A percentile compares a stretch with the other conserved stretches of the same genome.
phyloP scores from a whole-genome alignment of 2,329 filamentous ascomycete species.

The Triangularia setosa region DNA sequence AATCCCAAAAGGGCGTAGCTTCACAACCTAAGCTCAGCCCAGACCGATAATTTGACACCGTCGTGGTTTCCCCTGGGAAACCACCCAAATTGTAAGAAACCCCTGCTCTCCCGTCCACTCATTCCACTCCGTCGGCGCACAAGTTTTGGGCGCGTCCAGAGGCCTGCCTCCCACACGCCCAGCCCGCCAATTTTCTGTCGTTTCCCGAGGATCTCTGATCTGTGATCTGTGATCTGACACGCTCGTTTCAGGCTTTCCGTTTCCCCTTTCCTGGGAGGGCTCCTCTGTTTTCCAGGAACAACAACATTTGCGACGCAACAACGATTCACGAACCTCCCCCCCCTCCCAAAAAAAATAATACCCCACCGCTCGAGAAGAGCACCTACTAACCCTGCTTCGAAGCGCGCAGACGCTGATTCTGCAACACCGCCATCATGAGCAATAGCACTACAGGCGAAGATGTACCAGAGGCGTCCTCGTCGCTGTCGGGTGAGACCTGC shows the following conservation, averaged over 20 bases:
- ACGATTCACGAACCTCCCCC: background rate
- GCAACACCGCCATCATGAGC: slow-evolving; percentile 19
- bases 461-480: slow-evolving; percentile 3
- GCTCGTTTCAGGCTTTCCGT: slow-evolving; percentile 1
- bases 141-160: background rate
- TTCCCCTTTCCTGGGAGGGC: background rate
- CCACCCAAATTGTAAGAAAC: background rate
- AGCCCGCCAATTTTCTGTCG: background rate
- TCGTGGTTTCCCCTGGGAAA: slow-evolving; percentile 4
- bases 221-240: background rate
- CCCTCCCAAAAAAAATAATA: too few species aligned
- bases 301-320: background rate
- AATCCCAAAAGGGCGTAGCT: slow-evolving; percentile 6
- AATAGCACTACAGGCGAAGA: background rate
- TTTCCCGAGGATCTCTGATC: background rate
- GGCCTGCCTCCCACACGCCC: background rate
- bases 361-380: background rate
- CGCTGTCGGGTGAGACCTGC: slow-evolving; percentile 23
- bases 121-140: background rate
- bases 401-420: slow-evolving; percentile 14
- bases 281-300: background rate
- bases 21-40: slow-evolving; percentile 3
- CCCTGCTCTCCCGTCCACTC: background rate
- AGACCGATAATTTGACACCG: slow-evolving; percentile 3
- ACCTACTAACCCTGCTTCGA: background rate